phyloP scores from a whole-genome alignment of 2,329 filamentous ascomycete species.

The Penicillium griseofulvum region DNA sequence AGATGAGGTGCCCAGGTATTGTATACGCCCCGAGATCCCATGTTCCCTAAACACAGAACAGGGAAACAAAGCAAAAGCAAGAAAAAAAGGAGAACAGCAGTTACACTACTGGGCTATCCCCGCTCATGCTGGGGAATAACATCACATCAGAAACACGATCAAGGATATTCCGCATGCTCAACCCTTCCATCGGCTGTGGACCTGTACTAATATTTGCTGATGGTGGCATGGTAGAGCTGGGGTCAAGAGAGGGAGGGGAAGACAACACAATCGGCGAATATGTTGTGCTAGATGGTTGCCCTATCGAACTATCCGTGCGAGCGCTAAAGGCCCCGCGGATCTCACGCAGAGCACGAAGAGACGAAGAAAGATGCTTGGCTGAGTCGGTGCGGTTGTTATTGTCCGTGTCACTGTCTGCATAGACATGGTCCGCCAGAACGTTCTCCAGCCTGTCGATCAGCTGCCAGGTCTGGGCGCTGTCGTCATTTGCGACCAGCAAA shows the following conservation, averaged over 20 bases:
- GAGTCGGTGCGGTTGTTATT: constrained; percentile 33
- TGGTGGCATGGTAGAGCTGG: constrained; percentile 5
- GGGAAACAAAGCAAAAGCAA: not conserved
- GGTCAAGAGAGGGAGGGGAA: constrained; percentile 14
- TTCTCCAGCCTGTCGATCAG: constrained; percentile 31
- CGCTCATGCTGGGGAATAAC: constrained; percentile 35
- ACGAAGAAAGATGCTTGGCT: constrained; percentile 34
- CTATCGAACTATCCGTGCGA: constrained; percentile 6
- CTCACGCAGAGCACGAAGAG: constrained; percentile 33
- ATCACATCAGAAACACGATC: constrained; percentile 37
- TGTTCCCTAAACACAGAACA: not conserved
- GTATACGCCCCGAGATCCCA: not conserved
- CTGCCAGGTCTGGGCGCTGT: constrained; percentile 26
- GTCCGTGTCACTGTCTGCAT: constrained; percentile 23
- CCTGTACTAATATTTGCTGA: not conserved
- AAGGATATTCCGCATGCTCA: constrained; percentile 32
- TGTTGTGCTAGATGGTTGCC: not conserved
- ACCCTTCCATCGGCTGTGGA: constrained; percentile 19
- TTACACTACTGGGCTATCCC: constrained; percentile 6
- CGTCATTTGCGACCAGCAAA: constrained; percentile 34
- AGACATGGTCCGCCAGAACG: constrained; percentile 33
- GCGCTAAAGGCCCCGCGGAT: constrained; percentile 30
- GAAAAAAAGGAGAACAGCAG: not conserved
- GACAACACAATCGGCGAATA: constrained; percentile 14
- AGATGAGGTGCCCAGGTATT: not conserved